Conservation (phyloP, 1,284 basidiomycete genomes). For the Earliella scabrosa region DNA sequence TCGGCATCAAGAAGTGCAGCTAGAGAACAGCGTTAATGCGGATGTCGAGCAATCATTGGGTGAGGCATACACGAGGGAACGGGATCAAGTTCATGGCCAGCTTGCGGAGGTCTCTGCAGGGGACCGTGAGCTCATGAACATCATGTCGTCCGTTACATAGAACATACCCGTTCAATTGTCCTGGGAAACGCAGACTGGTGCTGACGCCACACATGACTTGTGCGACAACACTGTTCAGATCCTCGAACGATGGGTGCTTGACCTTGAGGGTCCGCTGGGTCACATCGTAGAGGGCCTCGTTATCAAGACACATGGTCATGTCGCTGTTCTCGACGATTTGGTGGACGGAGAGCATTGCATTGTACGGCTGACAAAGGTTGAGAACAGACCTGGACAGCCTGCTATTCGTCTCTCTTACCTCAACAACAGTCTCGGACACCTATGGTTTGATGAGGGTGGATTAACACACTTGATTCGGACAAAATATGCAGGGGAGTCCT, state of each 20-base stretch:
- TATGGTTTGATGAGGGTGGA: slow-evolving; percentile 28
- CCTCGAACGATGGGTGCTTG: slow-evolving; percentile 70
- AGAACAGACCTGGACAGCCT: neutral
- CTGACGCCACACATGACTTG: slow-evolving; percentile 91
- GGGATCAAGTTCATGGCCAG: slow-evolving; percentile 93
- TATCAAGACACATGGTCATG: slow-evolving; percentile 90
- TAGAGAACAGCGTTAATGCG: too few relatives aligned
- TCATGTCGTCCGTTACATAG: neutral
- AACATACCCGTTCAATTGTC: slow-evolving; percentile 85
- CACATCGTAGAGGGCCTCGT: slow-evolving; percentile 94
- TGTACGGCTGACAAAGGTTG: slow-evolving; percentile 71
- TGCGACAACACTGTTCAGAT: slow-evolving; percentile 82
- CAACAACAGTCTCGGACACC: slow-evolving; percentile 96
- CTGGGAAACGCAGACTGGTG: slow-evolving; percentile 92
- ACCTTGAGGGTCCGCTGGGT: slow-evolving; percentile 77
- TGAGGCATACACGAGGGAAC: slow-evolving; percentile 77
- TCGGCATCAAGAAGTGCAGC: slow-evolving; percentile 92
- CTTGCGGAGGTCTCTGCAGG: slow-evolving; percentile 86
- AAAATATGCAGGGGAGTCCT: slow-evolving; percentile 17
- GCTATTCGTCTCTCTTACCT: slow-evolving; percentile 47
- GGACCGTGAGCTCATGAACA: neutral
- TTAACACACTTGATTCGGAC: too few relatives aligned
- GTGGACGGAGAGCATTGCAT: slow-evolving; percentile 88
- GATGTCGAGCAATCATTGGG: too few relatives aligned
- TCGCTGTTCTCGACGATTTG: slow-evolving; percentile 94